phyloP scores from a whole-genome alignment of 352 stramenopile species.

The Phytophthora rubi region DNA sequence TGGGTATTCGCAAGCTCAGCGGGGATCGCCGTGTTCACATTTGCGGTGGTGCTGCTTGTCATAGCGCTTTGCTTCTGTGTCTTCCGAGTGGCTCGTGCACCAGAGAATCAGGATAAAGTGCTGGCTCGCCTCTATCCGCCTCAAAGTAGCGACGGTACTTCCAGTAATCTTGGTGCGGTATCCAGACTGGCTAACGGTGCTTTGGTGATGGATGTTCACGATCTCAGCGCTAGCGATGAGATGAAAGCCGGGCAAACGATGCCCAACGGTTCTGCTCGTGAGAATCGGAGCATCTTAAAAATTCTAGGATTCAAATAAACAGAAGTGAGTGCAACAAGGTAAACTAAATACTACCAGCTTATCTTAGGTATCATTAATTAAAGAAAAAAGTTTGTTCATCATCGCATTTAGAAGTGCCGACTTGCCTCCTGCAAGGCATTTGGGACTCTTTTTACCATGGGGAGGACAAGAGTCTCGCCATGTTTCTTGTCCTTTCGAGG shows the following conservation, averaged over 20 bases:
- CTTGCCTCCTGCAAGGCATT: not conserved
- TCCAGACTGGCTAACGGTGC: conserved; percentile 14
- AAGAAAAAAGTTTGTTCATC: not conserved
- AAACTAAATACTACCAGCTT: too few species aligned
- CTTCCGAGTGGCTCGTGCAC: conserved; percentile 60
- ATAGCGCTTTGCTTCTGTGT: conserved; percentile 55
- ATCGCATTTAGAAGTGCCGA: not conserved
- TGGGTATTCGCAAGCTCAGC: conserved; percentile 60
- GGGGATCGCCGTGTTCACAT: conserved; percentile 57
- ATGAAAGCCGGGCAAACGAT: not conserved
- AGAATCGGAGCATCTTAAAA: too few species aligned
- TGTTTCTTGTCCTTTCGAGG: conserved; percentile 36
- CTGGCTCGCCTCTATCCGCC: conserved; percentile 27
- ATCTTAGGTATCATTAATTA: too few species aligned
- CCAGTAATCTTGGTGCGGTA: not conserved
- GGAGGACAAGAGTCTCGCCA: conserved; percentile 64
- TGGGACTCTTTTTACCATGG: conserved; percentile 31
- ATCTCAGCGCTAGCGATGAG: conserved; percentile 2
- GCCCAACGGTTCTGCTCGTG: not conserved
- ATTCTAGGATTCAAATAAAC: too few species aligned
- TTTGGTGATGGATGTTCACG: conserved; percentile 31
- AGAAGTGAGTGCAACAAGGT: too few species aligned
- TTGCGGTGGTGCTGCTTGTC: conserved; percentile 43
- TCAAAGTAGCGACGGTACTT: not conserved
- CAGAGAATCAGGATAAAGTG: conserved; percentile 72